These are phyloP conservation scores for Neurospora cerealis DNA, from an alignment of 495 filamentous ascomycete species.

Conservation along the genomic window DNA sequence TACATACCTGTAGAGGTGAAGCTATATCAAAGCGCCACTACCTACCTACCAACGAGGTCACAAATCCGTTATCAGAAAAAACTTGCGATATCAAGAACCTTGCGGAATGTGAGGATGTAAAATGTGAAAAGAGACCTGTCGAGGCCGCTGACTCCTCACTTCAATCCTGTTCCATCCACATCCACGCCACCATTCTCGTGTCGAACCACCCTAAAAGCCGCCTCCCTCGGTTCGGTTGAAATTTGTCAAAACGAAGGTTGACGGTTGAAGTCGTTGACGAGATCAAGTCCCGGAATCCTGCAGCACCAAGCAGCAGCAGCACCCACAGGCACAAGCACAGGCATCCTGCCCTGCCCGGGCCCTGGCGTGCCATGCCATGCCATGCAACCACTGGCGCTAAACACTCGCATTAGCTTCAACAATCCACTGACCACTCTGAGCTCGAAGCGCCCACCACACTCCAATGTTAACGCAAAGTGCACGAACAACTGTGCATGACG, in stretches of 20 bases:
- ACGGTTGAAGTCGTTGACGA: not conserved
- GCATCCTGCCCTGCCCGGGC: not conserved
- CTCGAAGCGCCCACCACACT: not conserved
- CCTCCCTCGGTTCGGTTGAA: not conserved
- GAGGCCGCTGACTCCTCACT: not conserved
- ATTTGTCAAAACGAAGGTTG: not conserved
- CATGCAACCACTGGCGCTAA: not conserved
- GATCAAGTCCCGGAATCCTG: not conserved
- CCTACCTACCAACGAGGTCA: not conserved
- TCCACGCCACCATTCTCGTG: not conserved
- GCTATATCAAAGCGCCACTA: not conserved
- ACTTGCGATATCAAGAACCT: not conserved
- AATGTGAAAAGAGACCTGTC: not conserved
- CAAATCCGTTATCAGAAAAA: not conserved
- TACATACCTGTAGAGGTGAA: not conserved
- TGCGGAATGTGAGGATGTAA: not conserved
- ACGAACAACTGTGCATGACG: not conserved
- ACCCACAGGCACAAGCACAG: not conserved
- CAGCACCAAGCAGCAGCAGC: not conserved
- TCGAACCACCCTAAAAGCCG: not conserved
- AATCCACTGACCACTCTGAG: not conserved
- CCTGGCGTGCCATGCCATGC: not conserved
- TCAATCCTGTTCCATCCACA: not conserved
- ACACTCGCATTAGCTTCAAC: not conserved
- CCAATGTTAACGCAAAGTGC: not conserved